Evolutionary conservation across 768 basidiomycete genomes (phyloP).

Genomic region (Hygrophoropsis aurantiaca): DNA sequence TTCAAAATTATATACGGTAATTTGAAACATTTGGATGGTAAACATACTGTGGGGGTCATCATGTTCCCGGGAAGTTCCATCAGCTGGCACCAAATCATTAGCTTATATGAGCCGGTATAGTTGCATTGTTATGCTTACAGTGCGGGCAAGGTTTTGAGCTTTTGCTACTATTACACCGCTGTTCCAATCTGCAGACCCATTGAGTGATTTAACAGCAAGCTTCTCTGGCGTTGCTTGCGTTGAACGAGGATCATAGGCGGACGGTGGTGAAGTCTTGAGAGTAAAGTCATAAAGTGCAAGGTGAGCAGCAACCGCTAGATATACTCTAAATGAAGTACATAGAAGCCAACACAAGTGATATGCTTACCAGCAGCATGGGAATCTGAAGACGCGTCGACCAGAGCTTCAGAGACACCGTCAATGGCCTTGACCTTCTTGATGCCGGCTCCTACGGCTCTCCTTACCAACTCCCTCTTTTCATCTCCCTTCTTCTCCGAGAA

Average conservation of each 20-base stretch:
- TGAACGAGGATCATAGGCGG: constrained; percentile 61
- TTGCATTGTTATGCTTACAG: constrained; percentile 40
- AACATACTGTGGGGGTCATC: constrained; percentile 74
- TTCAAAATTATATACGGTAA: neutral
- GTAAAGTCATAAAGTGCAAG: constrained; percentile 76
- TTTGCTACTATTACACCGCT: constrained; percentile 70
- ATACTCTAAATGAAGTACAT: constrained; percentile 1
- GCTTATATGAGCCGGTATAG: neutral
- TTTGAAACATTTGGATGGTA: neutral
- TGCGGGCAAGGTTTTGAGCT: constrained; percentile 79
- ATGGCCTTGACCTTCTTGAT: constrained; percentile 66
- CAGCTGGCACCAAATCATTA: constrained; percentile 43
- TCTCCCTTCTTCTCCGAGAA: constrained; percentile 46
- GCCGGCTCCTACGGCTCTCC: constrained; percentile 70
- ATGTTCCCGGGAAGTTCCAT: constrained; percentile 87
- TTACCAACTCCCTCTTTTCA: constrained; percentile 61
- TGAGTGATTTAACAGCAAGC: constrained; percentile 45
- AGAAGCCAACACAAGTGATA: neutral
- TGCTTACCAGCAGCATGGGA: constrained; percentile 73
- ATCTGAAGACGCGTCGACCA: constrained; percentile 63
- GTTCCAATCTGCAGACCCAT: constrained; percentile 60
- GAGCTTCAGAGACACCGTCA: constrained; percentile 61
- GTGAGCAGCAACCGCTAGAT: constrained; percentile 72
- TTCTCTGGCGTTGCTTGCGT: constrained; percentile 51
- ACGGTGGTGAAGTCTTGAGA: constrained; percentile 72